A percentile compares a stretch with the other conserved stretches of the same genome.
Conservation (phyloP, 176 grass and related monocot species). For the Zoysia pacifica region DNA sequence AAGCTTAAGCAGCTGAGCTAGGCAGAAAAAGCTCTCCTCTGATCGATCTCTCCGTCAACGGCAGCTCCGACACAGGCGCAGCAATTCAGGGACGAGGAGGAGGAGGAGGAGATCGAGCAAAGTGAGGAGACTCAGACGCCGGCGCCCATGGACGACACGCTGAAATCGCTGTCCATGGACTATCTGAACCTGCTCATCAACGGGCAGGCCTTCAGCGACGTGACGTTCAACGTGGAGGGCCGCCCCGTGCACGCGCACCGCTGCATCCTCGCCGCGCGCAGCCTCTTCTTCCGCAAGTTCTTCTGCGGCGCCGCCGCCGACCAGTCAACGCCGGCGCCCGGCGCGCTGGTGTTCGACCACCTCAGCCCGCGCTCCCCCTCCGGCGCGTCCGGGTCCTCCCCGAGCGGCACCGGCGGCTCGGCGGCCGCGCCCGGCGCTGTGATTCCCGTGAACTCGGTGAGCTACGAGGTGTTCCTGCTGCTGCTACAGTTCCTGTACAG, state of each 20-base stretch:
- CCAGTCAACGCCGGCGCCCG: constrained; percentile 21
- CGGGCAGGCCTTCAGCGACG: constrained; percentile 98
- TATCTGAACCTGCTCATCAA: constrained; percentile 99
- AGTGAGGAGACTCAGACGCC: too few species aligned
- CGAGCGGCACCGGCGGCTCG: constrained; percentile 28
- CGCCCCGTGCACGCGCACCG: constrained; percentile 95
- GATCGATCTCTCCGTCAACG: too few species aligned
- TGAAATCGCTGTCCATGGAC: constrained; percentile 93
- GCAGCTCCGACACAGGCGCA: too few species aligned
- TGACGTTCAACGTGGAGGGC: constrained; percentile 93
- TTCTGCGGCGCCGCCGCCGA: constrained; percentile 70
- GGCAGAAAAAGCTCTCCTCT: too few species aligned
- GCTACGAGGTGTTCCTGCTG: constrained; percentile 97
- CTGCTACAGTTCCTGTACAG: constrained; percentile 99
- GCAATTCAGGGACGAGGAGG: background rate
- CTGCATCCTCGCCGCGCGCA: constrained; percentile 95
- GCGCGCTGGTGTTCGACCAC: constrained; percentile 45
- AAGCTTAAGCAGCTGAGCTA: background rate
- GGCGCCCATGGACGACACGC: constrained; percentile 76
- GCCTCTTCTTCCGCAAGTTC: constrained; percentile 97
- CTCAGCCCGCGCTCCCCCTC: constrained; percentile 73
- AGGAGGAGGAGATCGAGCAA: constrained; percentile 18
- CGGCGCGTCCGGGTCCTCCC: constrained; percentile 47
- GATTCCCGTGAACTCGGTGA: constrained; percentile 88
- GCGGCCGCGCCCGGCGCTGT: constrained; percentile 29